A percentile compares a stretch with the other conserved stretches of the same genome.
Evolutionary conservation across 2,329 filamentous ascomycete genomes (phyloP).

Genomic region (Seiridium cupressi): DNA sequence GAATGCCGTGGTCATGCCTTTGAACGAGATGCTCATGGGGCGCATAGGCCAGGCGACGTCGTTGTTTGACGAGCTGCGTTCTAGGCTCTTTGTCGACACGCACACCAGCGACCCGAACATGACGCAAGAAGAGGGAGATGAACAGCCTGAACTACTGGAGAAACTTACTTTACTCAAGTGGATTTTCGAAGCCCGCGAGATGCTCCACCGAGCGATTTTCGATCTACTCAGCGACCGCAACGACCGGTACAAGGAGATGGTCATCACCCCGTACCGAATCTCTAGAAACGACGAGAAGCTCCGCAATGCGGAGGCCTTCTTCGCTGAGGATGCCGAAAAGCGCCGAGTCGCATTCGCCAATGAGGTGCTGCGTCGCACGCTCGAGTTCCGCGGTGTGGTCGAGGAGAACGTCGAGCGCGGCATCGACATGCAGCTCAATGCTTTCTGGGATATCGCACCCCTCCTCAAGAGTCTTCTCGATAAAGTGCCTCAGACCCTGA

Average conservation of each 20-base stretch:
- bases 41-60: constrained; percentile 72
- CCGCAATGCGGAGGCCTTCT: constrained; percentile 76
- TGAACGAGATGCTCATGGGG: constrained; percentile 76
- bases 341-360: constrained; percentile 69
- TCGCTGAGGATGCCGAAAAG: constrained; percentile 72
- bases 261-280: constrained; percentile 75
- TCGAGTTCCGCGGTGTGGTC: constrained; percentile 75
- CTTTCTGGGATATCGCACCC: constrained; percentile 97
- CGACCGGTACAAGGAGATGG: constrained; percentile 79
- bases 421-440: constrained; percentile 86
- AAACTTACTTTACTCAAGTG: constrained; percentile 94
- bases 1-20: constrained; percentile 74
- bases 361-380: constrained; percentile 69
- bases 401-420: constrained; percentile 84
- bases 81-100: constrained; percentile 70
- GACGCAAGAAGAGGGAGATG: constrained; percentile 92
- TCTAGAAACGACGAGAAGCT: constrained; percentile 78
- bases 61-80: constrained; percentile 74
- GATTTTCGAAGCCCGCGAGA: constrained; percentile 93
- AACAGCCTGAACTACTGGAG: constrained; percentile 89
- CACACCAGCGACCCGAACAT: constrained; percentile 71
- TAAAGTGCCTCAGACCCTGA: constrained; percentile 64
- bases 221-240: constrained; percentile 84
- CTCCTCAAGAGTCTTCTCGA: constrained; percentile 75
- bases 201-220: constrained; percentile 79